Conservation (phyloP, 805 yeast genomes). For the Sungouiella thailandica region DNA sequence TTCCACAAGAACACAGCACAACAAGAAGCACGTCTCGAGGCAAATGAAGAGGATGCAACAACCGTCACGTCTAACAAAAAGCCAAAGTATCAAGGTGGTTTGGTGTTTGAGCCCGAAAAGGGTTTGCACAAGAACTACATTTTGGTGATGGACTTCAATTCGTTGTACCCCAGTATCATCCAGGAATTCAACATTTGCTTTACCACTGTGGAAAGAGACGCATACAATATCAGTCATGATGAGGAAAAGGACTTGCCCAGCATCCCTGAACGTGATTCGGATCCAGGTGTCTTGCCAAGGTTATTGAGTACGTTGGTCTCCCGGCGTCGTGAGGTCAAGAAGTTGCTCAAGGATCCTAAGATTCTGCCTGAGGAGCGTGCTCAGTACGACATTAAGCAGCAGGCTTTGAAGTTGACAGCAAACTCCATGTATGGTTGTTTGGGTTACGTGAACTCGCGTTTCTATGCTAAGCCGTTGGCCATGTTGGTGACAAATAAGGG, state of each 20-base stretch:
- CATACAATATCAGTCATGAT: conserved; percentile 34
- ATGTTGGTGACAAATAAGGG: conserved; percentile 94
- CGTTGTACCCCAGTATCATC: conserved; percentile 93
- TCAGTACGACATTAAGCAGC: conserved; percentile 93
- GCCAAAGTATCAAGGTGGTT: conserved; percentile 85
- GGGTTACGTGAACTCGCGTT: conserved; percentile 86
- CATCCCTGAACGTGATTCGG: conserved; percentile 53
- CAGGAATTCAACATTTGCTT: conserved; percentile 97
- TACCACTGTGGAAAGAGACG: conserved; percentile 80
- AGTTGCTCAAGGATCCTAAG: conserved; percentile 69
- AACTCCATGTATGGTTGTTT: conserved; percentile 99
- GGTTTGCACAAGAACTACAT: conserved; percentile 87
- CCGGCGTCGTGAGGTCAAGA: conserved; percentile 91
- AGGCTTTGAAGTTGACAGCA: conserved; percentile 93
- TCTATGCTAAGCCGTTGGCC: conserved; percentile 93
- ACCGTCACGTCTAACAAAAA: conserved; percentile 52
- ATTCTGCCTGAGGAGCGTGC: conserved; percentile 60
- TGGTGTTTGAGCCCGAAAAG: conserved; percentile 94
- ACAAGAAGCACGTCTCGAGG: conserved; percentile 29
- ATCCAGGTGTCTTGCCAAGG: conserved; percentile 82
- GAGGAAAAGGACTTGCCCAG: conserved; percentile 63
- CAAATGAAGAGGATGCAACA: conserved; percentile 38
- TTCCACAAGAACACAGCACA: conserved; percentile 33
- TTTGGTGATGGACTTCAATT: conserved; percentile 96
- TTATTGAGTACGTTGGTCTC: conserved; percentile 78